Evolutionary conservation across 192 early-diverging fungal genomes (phyloP).

Genomic region (Coemansia guatemalensis): DNA sequence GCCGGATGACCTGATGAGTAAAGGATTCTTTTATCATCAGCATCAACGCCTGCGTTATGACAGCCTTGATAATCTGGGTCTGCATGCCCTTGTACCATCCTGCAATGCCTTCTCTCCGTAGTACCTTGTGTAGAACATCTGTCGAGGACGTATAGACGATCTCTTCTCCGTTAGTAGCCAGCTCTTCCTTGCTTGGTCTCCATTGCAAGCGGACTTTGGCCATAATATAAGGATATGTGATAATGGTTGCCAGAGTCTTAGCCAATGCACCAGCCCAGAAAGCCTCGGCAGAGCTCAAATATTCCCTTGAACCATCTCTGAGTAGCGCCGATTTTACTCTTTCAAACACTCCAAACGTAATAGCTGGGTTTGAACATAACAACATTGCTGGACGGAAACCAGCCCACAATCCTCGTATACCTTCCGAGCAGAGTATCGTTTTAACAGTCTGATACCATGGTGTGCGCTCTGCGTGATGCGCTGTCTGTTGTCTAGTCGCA

Average conservation of each 20-base stretch:
- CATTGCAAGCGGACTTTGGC: slow-evolving; percentile 97
- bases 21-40: slow-evolving; percentile 96
- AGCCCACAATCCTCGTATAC: slow-evolving; percentile 81
- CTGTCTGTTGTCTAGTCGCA: slow-evolving; percentile 93
- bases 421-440: slow-evolving; percentile 77
- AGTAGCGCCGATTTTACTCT: slow-evolving; percentile 64
- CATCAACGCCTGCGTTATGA: slow-evolving; percentile 96
- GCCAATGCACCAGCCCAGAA: slow-evolving; percentile 92
- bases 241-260: slow-evolving; percentile 86
- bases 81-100: slow-evolving; percentile 97
- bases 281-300: slow-evolving; percentile 74
- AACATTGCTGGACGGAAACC: slow-evolving; percentile 91
- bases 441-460: slow-evolving; percentile 63
- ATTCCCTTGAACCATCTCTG: slow-evolving; percentile 51
- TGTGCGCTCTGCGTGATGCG: slow-evolving; percentile 62
- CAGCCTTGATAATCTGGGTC: slow-evolving; percentile 98
- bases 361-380: slow-evolving; percentile 92
- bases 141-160: slow-evolving; percentile 76
- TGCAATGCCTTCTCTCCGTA: slow-evolving; percentile 73
- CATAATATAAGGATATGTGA: slow-evolving; percentile 98
- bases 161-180: slow-evolving; percentile 49
- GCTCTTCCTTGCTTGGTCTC: slow-evolving; percentile 71
- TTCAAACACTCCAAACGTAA: slow-evolving; percentile 96
- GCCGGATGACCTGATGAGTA: slow-evolving; percentile 47
- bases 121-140: slow-evolving; percentile 83